Percentiles rank a stretch among this genome's conserved stretches.
Evolutionary conservation across 2,329 filamentous ascomycete species (phyloP).

Genomic region (Neofusicoccum sp.): DNA sequence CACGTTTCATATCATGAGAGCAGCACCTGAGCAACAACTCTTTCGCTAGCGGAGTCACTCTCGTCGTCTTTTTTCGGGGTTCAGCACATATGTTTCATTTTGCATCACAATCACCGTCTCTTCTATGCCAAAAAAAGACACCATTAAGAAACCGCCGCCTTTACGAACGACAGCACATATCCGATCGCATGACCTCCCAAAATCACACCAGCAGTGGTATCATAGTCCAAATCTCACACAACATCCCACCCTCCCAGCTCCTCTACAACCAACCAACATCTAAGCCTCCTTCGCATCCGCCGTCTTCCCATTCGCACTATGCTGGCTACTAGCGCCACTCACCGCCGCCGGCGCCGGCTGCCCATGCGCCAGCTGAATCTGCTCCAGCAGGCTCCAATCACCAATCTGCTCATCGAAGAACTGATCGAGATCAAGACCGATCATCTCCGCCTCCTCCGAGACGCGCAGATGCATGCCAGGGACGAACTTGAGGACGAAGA

Average conservation of each 20-base stretch:
- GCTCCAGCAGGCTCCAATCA: constrained; percentile 45
- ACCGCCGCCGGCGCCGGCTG: constrained; percentile 4
- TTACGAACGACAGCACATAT: not conserved
- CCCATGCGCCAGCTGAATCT: constrained; percentile 9
- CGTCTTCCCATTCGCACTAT: constrained; percentile 21
- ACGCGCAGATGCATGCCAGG: constrained; percentile 56
- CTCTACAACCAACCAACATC: not conserved
- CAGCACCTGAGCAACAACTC: no score
- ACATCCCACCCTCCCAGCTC: not conserved
- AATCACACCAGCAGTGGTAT: not conserved
- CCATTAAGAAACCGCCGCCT: not conserved
- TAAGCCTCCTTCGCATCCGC: constrained; percentile 17
- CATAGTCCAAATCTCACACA: not conserved
- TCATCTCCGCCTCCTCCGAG: constrained; percentile 55
- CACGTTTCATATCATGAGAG: no score
- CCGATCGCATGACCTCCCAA: no score
- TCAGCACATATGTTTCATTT: no score
- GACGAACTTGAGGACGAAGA: constrained; percentile 54
- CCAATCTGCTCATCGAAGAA: constrained; percentile 59
- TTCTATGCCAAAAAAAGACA: not conserved
- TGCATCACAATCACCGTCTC: not conserved
- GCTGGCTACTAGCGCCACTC: constrained; percentile 23
- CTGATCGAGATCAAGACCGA: constrained; percentile 55
- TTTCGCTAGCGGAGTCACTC: no score
- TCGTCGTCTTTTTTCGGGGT: no score